Conservation (phyloP, 768 basidiomycete genomes). For the Tricholoma saponaceum region DNA sequence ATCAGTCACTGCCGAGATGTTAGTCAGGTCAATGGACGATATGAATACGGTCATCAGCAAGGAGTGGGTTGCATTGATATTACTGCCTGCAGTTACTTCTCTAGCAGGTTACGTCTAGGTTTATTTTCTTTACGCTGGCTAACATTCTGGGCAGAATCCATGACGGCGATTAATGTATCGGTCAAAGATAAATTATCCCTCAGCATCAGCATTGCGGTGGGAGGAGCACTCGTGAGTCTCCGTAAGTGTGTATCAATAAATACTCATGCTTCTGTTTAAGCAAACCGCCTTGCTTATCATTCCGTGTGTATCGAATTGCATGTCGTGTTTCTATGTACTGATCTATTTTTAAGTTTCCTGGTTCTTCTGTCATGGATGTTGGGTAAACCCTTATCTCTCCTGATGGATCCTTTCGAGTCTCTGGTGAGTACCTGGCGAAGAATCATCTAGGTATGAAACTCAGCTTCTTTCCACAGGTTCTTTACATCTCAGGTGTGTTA, state of each 20-base stretch:
- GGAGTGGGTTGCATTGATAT: slow-evolving; percentile 86
- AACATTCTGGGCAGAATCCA: slow-evolving; percentile 54
- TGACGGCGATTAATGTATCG: slow-evolving; percentile 88
- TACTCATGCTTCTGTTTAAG: slow-evolving; percentile 28
- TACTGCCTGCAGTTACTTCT: slow-evolving; percentile 82
- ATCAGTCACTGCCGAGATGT: slow-evolving; percentile 54
- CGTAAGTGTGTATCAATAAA: background rate
- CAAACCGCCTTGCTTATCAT: slow-evolving; percentile 86
- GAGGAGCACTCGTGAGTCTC: slow-evolving; percentile 68
- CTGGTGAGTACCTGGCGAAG: slow-evolving; percentile 39
- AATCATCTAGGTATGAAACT: background rate
- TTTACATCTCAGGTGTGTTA: slow-evolving; percentile 40
- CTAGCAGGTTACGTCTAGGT: slow-evolving; percentile 52
- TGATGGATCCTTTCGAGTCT: slow-evolving; percentile 90
- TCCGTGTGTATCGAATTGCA: slow-evolving; percentile 45
- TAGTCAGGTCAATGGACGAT: slow-evolving; percentile 84
- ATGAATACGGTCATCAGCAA: slow-evolving; percentile 69
- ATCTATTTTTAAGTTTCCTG: slow-evolving; percentile 46
- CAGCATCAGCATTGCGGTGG: slow-evolving; percentile 86
- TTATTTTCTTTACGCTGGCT: background rate
- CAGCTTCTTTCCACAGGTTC: slow-evolving; percentile 18
- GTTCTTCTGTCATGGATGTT: slow-evolving; percentile 77
- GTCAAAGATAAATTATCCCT: slow-evolving; percentile 87
- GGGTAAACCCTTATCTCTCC: slow-evolving; percentile 71
- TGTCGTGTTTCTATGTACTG: background rate